Evolutionary conservation across 768 basidiomycete genomes (phyloP).

Genomic region (Panaeolus cyanescens): DNA sequence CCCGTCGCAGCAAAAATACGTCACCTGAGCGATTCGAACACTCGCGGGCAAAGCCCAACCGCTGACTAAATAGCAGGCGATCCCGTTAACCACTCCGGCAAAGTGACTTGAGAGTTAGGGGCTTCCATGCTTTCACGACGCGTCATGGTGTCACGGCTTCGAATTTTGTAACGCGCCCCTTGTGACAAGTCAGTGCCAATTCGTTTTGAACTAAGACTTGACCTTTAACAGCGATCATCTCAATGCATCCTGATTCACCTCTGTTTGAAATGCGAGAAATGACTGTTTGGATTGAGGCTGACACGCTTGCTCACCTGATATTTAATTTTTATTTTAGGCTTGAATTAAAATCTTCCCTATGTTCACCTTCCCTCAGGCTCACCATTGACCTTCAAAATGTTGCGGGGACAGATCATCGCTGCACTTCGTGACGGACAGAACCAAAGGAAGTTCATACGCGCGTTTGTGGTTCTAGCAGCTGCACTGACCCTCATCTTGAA

Average conservation of each 20-base stretch:
- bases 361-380: background rate
- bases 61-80: constrained; percentile 45
- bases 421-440: background rate
- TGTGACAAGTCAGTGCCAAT: background rate
- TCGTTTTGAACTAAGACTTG: background rate
- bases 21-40: constrained; percentile 8
- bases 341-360: background rate
- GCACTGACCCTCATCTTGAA: background rate
- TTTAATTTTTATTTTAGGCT: background rate
- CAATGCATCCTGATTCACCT: background rate
- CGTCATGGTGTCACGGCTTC: background rate
- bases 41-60: constrained; percentile 7
- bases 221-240: background rate
- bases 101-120: constrained; percentile 57
- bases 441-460: background rate
- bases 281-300: background rate
- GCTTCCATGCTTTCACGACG: constrained; percentile 11
- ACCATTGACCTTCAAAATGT: background rate
- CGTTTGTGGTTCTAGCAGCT: background rate
- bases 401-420: background rate
- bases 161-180: background rate
- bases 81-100: constrained; percentile 95
- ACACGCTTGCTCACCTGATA: background rate
- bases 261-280: background rate
- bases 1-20: no score